phyloP scores from a whole-genome alignment of 768 basidiomycete species.

The Xerocomellus chrysenteron region DNA sequence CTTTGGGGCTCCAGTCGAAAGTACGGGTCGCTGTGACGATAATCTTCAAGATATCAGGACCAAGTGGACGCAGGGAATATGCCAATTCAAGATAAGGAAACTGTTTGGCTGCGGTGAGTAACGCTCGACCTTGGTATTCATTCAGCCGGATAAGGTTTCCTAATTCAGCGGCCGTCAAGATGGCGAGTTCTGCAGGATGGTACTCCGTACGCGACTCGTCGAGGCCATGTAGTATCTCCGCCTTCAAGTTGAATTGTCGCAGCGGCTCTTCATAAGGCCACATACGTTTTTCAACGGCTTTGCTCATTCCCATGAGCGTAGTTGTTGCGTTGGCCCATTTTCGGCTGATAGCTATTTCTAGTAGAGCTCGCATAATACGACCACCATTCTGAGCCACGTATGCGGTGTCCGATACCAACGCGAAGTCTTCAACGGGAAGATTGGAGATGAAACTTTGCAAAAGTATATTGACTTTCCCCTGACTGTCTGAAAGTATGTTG shows the following conservation, averaged over 20 bases:
- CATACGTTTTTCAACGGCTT: conserved; percentile 85
- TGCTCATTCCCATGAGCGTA: conserved; percentile 87
- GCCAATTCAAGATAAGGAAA: conserved; percentile 74
- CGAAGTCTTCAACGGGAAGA: conserved; percentile 86
- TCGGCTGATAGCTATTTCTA: conserved; percentile 90
- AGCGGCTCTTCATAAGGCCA: conserved; percentile 97
- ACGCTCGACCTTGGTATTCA: conserved; percentile 75
- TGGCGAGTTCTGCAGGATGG: conserved; percentile 68
- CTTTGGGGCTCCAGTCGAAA: conserved; percentile 78
- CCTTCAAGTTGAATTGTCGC: conserved; percentile 73
- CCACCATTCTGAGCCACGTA: conserved; percentile 95
- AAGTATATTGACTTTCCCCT: conserved; percentile 92
- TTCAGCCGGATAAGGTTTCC: conserved; percentile 86
- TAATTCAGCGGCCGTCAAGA: conserved; percentile 62
- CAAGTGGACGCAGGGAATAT: conserved; percentile 77
- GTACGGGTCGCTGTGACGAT: conserved; percentile 56
- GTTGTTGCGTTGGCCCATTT: conserved; percentile 85
- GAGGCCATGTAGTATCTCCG: conserved; percentile 76
- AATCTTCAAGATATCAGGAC: conserved; percentile 80
- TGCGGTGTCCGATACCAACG: conserved; percentile 90
- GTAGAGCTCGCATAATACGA: conserved; percentile 89
- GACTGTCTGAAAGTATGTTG: conserved; percentile 70
- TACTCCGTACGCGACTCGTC: conserved; percentile 81
- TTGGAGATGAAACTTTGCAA: conserved; percentile 88
- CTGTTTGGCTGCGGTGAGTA: conserved; percentile 76